Evolutionary conservation across 331 rosid genomes (phyloP).

Genomic region (Pyracantha coccinea): DNA sequence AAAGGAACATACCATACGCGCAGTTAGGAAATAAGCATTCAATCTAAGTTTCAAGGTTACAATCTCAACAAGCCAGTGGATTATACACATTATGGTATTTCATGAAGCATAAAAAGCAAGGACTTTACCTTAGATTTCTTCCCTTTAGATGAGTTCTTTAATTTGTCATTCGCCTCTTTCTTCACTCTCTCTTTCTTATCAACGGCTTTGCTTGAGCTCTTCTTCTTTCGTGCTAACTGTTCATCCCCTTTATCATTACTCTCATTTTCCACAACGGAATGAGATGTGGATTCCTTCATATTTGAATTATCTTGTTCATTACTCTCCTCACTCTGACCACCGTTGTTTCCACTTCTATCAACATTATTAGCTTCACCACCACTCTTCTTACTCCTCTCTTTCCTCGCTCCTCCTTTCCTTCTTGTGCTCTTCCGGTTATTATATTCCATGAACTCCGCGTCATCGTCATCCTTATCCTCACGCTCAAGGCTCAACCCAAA

Average conservation of each 20-base stretch:
- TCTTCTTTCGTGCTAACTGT: slow-evolving; percentile 29
- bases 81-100: not conserved
- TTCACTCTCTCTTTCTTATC: slow-evolving; percentile 42
- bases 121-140: slow-evolving; percentile 67
- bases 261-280: slow-evolving; percentile 15
- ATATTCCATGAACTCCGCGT: slow-evolving; percentile 32
- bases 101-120: not conserved
- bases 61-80: not conserved
- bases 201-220: slow-evolving; percentile 29
- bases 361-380: slow-evolving; percentile 24
- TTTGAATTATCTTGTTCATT: slow-evolving; percentile 25
- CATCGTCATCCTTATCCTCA: slow-evolving; percentile 36
- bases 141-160: slow-evolving; percentile 51
- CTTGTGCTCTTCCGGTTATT: slow-evolving; percentile 39
- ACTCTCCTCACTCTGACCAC: slow-evolving; percentile 13
- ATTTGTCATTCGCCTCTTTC: slow-evolving; percentile 35
- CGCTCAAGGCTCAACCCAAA: slow-evolving; percentile 22
- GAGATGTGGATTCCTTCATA: slow-evolving; percentile 37
- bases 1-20: not conserved
- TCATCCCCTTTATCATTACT: slow-evolving; percentile 28
- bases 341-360: slow-evolving; percentile 6
- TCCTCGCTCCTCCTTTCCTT: slow-evolving; percentile 42
- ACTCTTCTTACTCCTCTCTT: slow-evolving; percentile 43
- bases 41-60: not conserved
- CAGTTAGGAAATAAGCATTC: not conserved